Percentiles rank a stretch among this genome's conserved stretches.
Conservation (phyloP, 352 stramenopile genomes). For the Pythium phragmitis region DNA sequence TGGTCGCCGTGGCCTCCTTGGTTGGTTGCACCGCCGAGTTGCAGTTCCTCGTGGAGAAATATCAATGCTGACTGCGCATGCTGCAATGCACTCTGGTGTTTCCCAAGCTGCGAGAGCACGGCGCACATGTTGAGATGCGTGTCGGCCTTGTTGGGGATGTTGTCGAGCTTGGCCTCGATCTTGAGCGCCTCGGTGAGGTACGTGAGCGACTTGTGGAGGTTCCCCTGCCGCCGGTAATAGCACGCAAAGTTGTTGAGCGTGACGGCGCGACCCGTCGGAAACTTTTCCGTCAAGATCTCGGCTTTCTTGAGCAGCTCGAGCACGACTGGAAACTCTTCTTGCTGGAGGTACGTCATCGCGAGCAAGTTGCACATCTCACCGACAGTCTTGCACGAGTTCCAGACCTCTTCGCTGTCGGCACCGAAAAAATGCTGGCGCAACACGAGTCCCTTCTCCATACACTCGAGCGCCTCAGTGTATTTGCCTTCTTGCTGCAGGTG, state of each 20-base stretch:
- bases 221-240: slow-evolving; percentile 90
- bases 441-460: slow-evolving; percentile 93
- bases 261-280: slow-evolving; percentile 78
- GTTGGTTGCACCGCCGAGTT: slow-evolving; percentile 30
- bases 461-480: slow-evolving; percentile 92
- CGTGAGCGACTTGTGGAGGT: slow-evolving; percentile 89
- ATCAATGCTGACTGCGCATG: slow-evolving; percentile 92
- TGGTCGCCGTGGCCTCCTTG: slow-evolving; percentile 15
- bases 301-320: slow-evolving; percentile 93
- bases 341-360: slow-evolving; percentile 95
- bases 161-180: slow-evolving; percentile 86
- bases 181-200: slow-evolving; percentile 93
- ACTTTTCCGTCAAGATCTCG: slow-evolving; percentile 91
- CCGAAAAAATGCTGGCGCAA: slow-evolving; percentile 94
- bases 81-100: slow-evolving; percentile 88
- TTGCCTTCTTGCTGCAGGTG: slow-evolving; percentile 90
- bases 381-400: slow-evolving; percentile 88
- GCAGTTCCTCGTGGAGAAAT: slow-evolving; percentile 92
- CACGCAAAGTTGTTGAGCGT: slow-evolving; percentile 96
- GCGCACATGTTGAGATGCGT: slow-evolving; percentile 95
- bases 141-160: slow-evolving; percentile 90
- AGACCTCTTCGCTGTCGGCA: slow-evolving; percentile 89
- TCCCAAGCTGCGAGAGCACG: slow-evolving; percentile 90
- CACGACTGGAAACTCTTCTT: slow-evolving; percentile 91
- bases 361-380: slow-evolving; percentile 96